Conservation (phyloP, 805 yeast species). For the Metschnikowia reukaufii region DNA sequence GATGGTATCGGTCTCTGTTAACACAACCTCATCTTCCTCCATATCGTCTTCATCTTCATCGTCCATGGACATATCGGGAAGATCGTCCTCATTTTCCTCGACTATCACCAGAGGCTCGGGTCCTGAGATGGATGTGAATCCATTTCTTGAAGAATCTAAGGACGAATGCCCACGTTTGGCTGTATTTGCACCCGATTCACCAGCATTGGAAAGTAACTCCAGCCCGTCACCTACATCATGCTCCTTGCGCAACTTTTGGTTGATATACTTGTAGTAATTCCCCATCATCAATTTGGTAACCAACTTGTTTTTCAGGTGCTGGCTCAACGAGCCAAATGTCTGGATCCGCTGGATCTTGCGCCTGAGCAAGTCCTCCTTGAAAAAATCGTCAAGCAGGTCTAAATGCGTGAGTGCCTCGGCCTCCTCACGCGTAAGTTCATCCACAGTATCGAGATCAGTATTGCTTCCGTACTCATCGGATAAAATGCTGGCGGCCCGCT, state of each 20-base stretch:
- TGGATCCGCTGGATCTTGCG: conserved; percentile 50
- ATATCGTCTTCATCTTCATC: conserved; percentile 6
- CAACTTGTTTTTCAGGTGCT: conserved; percentile 47
- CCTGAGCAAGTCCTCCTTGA: conserved; percentile 43
- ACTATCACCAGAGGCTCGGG: not conserved
- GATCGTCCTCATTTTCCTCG: not conserved
- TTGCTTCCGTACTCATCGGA: conserved; percentile 17
- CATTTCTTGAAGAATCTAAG: too few species aligned
- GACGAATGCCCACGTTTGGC: too few species aligned
- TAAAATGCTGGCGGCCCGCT: conserved; percentile 11
- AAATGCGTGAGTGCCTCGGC: conserved; percentile 37
- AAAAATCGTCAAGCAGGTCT: conserved; percentile 37
- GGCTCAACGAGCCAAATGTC: conserved; percentile 34
- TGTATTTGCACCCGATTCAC: too few species aligned
- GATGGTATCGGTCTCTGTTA: conserved; percentile 47
- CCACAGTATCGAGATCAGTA: conserved; percentile 26
- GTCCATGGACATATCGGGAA: too few species aligned
- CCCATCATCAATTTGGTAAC: conserved; percentile 71
- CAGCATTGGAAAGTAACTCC: too few species aligned
- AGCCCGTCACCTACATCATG: too few species aligned
- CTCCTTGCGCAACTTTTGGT: conserved; percentile 10
- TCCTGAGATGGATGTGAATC: too few species aligned
- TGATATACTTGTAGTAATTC: conserved; percentile 53
- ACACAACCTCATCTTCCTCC: conserved; percentile 43
- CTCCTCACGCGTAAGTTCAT: conserved; percentile 37